Base-by-base conservation (phyloP, 768 basidiomycete genomes). In the Crucibulum laeve region DNA sequence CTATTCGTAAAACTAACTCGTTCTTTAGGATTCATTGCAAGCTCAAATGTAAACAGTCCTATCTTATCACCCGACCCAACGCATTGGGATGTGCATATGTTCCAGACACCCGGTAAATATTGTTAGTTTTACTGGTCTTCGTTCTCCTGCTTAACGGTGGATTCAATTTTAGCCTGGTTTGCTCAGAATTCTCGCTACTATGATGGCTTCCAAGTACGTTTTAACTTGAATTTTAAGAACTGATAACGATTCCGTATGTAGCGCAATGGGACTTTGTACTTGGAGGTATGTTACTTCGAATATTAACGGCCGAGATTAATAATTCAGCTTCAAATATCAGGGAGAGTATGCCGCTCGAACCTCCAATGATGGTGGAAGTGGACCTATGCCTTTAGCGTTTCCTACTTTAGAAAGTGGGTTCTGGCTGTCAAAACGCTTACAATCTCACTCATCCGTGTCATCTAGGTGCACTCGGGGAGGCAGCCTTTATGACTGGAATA, bases 401-500 rank as follows among this genome's bases (percentile, higher is more conserved):
- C 78, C 79, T 3, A 74, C 73, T 11, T 63, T 80, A 54, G 63
- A 71, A 51, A 69, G 78, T 77, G 37, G 43, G 68, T 48, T 3
- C n/a, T 4, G 18, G 8, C 17, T 28, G 11, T 44, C 17, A 8
- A 4, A 23, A 1, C 15, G 13, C 14, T 23, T 33, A 33, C n/a
- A 15, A 30, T 36, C 14, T 39, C 14, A 2, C 15, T 19, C 5
- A 15, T 25, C 14, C 11, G n/a, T n/a, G n/a, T 42, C 24, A 10
- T 45, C 3, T 28, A 76, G 76, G 73, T 40, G 55, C 76, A 17
- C 52, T 68, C 1, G 76, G 69, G 19, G 80, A 82, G 54, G 80
- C 79, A 2, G 77, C 76, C 1, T 83, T 74, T 52, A 80, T 81
- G 80, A 82, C 76, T 1, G 79, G 81, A 10, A 48, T 81, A 5